Evolutionary conservation across 2,329 filamentous ascomycete genomes (phyloP).

Genomic region (Ceratocystiopsis sp.): DNA sequence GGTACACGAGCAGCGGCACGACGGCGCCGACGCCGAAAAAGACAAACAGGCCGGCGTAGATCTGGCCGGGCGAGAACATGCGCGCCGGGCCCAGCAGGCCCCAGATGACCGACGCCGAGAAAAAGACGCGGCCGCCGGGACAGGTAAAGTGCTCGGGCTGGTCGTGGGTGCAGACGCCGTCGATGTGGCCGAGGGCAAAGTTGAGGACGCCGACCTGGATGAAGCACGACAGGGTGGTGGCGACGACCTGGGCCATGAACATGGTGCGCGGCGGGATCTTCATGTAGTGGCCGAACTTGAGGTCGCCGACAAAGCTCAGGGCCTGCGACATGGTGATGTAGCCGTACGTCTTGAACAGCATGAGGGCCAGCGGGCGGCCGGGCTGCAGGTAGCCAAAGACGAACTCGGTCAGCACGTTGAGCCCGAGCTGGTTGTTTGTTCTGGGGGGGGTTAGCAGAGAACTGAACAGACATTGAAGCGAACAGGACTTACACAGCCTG

Average conservation of each 20-base stretch:
- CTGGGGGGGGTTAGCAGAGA: too few relatives aligned
- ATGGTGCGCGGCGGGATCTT: conserved; percentile 47
- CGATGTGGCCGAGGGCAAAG: conserved; percentile 41
- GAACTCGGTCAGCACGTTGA: conserved; percentile 59
- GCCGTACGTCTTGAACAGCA: conserved; percentile 63
- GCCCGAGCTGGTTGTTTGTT: conserved; percentile 42
- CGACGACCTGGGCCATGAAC: conserved; percentile 48
- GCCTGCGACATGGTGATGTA: conserved; percentile 52
- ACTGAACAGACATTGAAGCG: too few relatives aligned
- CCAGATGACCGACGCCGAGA: conserved; percentile 52
- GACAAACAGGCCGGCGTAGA: conserved; percentile 41
- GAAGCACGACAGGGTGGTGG: conserved; percentile 48
- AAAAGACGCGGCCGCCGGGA: conserved; percentile 46
- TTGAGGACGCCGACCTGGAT: conserved; percentile 50
- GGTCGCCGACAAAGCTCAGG: conserved; percentile 46
- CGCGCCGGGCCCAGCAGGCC: conserved; percentile 46
- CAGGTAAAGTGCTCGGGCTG: conserved; percentile 45
- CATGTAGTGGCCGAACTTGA: conserved; percentile 56
- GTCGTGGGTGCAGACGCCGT: conserved; percentile 41
- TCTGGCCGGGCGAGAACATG: conserved; percentile 44
- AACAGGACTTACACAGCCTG: conserved; percentile 27
- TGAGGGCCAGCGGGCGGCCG: conserved; percentile 53
- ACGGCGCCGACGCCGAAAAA: conserved; percentile 42
- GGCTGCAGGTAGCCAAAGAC: conserved; percentile 59
- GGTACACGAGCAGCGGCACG: conserved; percentile 34